phyloP scores from a whole-genome alignment of 495 filamentous ascomycete species.

The Xylaria nigripes region DNA sequence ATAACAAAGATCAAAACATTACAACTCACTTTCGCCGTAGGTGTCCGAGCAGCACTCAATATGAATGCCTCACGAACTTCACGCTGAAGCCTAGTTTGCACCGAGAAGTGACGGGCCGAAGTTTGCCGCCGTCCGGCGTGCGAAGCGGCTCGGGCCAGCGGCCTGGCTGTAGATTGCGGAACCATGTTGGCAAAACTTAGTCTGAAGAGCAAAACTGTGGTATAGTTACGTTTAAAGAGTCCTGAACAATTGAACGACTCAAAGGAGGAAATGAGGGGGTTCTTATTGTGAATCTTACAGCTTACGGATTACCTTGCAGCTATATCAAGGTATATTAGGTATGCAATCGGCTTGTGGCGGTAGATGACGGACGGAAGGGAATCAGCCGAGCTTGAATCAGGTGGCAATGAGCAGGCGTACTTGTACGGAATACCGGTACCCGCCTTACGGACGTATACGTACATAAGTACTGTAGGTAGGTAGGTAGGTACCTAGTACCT shows the following conservation, averaged over 20 bases:
- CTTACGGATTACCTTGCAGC: too few species aligned
- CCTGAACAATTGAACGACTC: too few species aligned
- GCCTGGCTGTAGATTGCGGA: constrained; percentile 7
- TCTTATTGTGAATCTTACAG: too few species aligned
- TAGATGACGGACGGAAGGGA: not conserved
- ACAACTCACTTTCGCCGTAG: constrained; percentile 67
- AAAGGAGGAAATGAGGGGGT: too few species aligned
- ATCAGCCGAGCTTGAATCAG: too few species aligned
- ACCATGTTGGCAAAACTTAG: constrained; percentile 11
- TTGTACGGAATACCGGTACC: too few species aligned
- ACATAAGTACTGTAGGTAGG: too few species aligned
- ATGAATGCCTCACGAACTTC: constrained; percentile 89
- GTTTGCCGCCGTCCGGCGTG: constrained; percentile 36
- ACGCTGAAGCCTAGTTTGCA: constrained; percentile 47
- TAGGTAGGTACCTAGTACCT: too few species aligned
- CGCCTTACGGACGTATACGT: too few species aligned
- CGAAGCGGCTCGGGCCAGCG: constrained; percentile 2
- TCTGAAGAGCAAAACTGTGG: not conserved
- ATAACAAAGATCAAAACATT: not conserved
- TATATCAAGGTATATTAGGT: too few species aligned
- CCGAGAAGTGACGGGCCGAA: constrained; percentile 57
- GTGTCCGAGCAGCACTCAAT: constrained; percentile 76
- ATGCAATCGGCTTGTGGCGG: constrained; percentile 37
- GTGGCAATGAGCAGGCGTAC: too few species aligned
- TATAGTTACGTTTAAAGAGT: not conserved